Percentiles rank a stretch among this genome's conserved stretches.
These are phyloP conservation scores for Aureobasidium sp. DNA, from an alignment of 2,329 filamentous ascomycete genomes.

Conservation along the genomic window DNA sequence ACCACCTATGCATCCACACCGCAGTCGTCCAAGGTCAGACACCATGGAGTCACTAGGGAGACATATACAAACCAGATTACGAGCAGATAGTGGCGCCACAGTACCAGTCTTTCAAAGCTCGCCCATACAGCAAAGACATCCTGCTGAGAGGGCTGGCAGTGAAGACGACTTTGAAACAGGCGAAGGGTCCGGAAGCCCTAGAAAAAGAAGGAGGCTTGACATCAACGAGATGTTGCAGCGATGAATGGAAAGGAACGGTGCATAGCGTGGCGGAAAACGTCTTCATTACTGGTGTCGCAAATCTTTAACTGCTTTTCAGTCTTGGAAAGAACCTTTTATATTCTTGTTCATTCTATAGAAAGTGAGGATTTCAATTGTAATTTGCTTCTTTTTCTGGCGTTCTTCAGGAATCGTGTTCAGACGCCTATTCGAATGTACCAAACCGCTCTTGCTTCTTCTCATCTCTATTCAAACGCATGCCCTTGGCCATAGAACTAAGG, in stretches of 20 bases:
- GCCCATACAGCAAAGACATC: background rate
- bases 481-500: too few species aligned
- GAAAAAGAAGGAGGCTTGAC: constrained; percentile 23
- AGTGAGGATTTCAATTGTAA: too few species aligned
- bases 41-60: constrained; percentile 12
- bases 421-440: too few species aligned
- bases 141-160: background rate
- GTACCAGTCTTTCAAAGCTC: background rate
- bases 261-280: background rate
- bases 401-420: too few species aligned
- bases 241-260: background rate
- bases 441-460: too few species aligned
- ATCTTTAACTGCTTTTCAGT: background rate
- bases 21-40: constrained; percentile 17
- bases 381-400: too few species aligned
- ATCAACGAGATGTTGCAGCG: constrained; percentile 25
- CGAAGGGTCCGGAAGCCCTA: constrained; percentile 7
- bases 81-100: constrained; percentile 10
- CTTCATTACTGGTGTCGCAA: background rate
- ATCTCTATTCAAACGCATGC: too few species aligned
- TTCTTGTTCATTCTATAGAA: too few species aligned
- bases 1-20: constrained; percentile 15
- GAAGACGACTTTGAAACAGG: constrained; percentile 18
- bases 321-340: too few species aligned
- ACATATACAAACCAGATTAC: constrained; percentile 3